A percentile compares a stretch with the other conserved stretches of the same genome.
Evolutionary conservation across 805 yeast genomes (phyloP).

Genomic region (Pichia cephalocereana): DNA sequence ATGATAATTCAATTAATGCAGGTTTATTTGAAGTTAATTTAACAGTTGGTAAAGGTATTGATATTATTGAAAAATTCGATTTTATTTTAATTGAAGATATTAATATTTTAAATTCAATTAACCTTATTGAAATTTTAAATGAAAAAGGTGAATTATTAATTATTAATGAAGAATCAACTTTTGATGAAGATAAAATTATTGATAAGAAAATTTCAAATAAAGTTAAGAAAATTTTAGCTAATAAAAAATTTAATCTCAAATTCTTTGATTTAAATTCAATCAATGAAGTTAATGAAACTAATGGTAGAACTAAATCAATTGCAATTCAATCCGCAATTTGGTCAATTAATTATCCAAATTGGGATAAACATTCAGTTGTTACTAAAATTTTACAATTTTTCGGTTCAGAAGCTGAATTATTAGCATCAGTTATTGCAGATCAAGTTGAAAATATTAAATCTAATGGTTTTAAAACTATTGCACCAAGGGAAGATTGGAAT

Average conservation of each 20-base stretch:
- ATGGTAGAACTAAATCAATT: constrained; percentile 66
- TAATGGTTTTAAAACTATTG: constrained; percentile 32
- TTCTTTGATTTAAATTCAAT: constrained; percentile 54
- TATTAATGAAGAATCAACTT: constrained; percentile 27
- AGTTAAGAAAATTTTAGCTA: constrained; percentile 43
- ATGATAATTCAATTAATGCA: constrained; percentile 62
- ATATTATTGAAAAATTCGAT: constrained; percentile 38
- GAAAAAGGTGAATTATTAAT: constrained; percentile 49
- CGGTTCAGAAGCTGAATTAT: constrained; percentile 72
- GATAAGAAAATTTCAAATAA: constrained; percentile 44
- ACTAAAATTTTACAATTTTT: constrained; percentile 73
- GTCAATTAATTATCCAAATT: constrained; percentile 55
- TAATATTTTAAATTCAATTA: constrained; percentile 45
- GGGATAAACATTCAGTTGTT: constrained; percentile 53
- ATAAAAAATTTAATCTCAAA: constrained; percentile 42
- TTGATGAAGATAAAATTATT: constrained; percentile 36
- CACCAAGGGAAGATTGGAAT: constrained; percentile 28
- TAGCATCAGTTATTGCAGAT: constrained; percentile 62
- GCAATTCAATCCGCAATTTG: constrained; percentile 77
- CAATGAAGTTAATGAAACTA: constrained; percentile 61
- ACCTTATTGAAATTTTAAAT: constrained; percentile 53
- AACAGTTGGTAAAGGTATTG: constrained; percentile 16
- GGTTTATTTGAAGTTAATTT: constrained; percentile 71
- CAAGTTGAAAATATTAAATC: constrained; percentile 50
- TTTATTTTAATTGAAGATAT: constrained; percentile 55